Evolutionary conservation across 176 grass and related monocot genomes (phyloP), one percentile per base, ranked within the genome.

Genomic region (Eleusine indica): DNA sequence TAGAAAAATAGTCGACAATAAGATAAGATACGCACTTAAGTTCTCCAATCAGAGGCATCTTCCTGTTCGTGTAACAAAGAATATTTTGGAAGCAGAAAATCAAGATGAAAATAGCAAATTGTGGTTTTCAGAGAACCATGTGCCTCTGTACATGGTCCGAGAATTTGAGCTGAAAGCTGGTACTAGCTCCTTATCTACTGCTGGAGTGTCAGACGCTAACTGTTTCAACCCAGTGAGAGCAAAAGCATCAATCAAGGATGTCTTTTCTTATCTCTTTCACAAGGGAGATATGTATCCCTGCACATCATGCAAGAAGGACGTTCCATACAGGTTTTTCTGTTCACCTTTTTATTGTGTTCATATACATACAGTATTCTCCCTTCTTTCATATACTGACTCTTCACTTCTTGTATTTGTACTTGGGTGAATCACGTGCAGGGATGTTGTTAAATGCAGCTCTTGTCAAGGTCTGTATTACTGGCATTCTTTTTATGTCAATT

Each of bases 101-200:
- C 77, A 88, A 60, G 73, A 61, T 61, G 82, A 80, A 78, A 90
- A 87, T 86, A 82, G 77, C 7, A 96, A 87, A 64, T 77, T 90
- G 57, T 99, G 96, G 96, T 99, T 99, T 88, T 92, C 87, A 51
- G 96, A 96, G 80, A 99, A 70, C 83, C 87, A 99, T 85, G 78
- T 99, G 66, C 96, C 96, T 58, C 82, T 99, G 76, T 94, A 84
- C 75, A 91, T 99, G 82, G 46, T 96, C 57, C 92, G 91, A 80
- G 83, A 89, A 66, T 99, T 92, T 79, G 96, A 99, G 78, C 91
- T 87, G 88, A 85, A 80, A 82, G 38, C 79, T 80, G 71, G 56
- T 40, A 32, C 13, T 75, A 88, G 69, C 85, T 74, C 77, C 63
- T 87, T 71, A 80, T 22, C 71, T 83, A 68, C 70, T 89, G 67